Base-by-base conservation (phyloP, 352 stramenopile species). In the Phytophthora idaei region DNA sequence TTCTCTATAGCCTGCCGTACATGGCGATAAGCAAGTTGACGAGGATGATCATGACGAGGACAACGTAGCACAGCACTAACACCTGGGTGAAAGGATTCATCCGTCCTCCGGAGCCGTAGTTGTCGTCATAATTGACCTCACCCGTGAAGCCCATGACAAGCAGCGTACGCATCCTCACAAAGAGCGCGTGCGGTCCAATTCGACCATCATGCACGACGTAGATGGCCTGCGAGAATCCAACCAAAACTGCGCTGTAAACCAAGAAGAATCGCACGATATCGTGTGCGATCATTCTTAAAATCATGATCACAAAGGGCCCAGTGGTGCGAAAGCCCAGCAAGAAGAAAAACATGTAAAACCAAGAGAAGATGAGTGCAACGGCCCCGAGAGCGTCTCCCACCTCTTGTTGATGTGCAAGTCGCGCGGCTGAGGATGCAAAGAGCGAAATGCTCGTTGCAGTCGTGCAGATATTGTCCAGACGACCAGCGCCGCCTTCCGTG, bases 291-390 rank as follows among this genome's bases (percentile, higher is more conserved):
- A 91, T 90, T 1, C 71, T 70, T 9, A 86, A 57, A 45, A 91
- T 87, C 80, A 87, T 90, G 48, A 90, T 82, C 28, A 91, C 77
- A 51, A 89, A 87, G 27, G 83, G 83, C 5, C 83, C 80, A 4
- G 80, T 90, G 15, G 71, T 77, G 49, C 80, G 78, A 57, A 88
- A 90, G 5, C 83, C 79, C 11, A 89, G 50, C 15, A 92, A 53
- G 67, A 91, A 92, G 64, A 87, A 92, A 51, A 90, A 85, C 32
- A 81, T 52, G 57, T 90, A 89, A 41, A 86, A 78, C 76, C 80
- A 90, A 46, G 79, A 71, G 53, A 83, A 84, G 15, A 90, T 76
- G 9, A 88, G 58, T 6, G 80, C 69, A 1, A 83, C 65, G 9
- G 77, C 77, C 1, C 66, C 67, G 17, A 80, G 73, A 34, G 77